Evolutionary conservation across 257 asterid species (phyloP), one percentile per base, ranked within the genome.

Genomic region (Hygrophila difformis): DNA sequence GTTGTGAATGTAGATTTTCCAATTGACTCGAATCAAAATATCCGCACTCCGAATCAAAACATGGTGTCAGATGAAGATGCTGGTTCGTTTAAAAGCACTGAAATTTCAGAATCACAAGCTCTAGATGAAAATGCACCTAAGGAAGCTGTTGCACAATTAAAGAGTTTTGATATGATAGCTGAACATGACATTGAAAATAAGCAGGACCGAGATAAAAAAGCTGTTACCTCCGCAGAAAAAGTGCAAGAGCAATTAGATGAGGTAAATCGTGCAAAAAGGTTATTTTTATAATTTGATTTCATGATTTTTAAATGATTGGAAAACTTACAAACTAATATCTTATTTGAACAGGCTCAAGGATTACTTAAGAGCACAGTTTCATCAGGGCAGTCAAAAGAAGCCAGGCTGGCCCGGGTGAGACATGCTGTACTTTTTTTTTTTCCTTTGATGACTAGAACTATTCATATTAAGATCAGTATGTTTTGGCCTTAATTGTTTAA

Each of bases 381-480:
- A 56, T 80, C 87, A 5, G 97, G 97, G 55, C 94, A 86, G 72
- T 82, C 99, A 36, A 91, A 91, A 72, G 99, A 91, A 74, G 99
- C 99, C 48, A 79, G 99, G 69, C 73, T 91, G 48, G 94, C 96
- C 44, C 71, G 93, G 88, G 99, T 91, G 75, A 74, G 78, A 42
- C 38, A 55, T 34, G 22, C 17, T 39, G 53, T 50, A 21, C 44
- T 53, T 46, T 14, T 28, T 38, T n/a, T 56, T 29, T 53, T 46
- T 14, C 21, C 42, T n/a, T 56, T 29, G 21, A 53, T 61, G 47
- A n/a, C n/a, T n/a, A n/a, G n/a, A n/a, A n/a, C n/a, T 49, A 41
- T 21, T 56, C 39, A 2, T 24, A 24, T 24, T 24, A 24, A 24
- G 29, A 24, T 24, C 29, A 24, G 29, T 7, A 24, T 24, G 29